A percentile compares a stretch with the other conserved stretches of the same genome.
These are phyloP conservation scores for Chrysanthemum lavandulifolium DNA, from an alignment of 129 eudicot species.

Conservation along the genomic window DNA sequence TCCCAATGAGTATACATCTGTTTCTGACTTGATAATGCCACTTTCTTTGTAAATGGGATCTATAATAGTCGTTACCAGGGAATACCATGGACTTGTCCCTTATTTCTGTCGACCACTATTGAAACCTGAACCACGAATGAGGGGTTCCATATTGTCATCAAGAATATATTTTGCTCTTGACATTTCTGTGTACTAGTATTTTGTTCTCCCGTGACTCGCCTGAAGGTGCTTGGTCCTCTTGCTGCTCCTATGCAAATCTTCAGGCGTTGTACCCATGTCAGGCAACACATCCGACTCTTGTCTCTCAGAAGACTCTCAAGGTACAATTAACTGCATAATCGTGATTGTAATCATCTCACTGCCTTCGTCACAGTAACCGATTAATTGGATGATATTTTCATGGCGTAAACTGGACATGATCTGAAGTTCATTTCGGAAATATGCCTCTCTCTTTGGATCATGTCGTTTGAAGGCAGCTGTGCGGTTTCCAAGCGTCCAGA, in stretches of 20 bases:
- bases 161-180: no score
- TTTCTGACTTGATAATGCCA: no score
- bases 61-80: no score
- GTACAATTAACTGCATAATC: not conserved
- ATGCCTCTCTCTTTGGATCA: no score
- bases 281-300: not conserved
- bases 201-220: not conserved
- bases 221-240: not conserved
- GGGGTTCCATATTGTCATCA: no score
- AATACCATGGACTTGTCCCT: no score
- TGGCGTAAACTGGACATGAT: not conserved
- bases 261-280: not conserved
- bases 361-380: not conserved
- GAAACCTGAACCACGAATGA: no score
- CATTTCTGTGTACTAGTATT: no score
- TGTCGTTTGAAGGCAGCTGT: not conserved
- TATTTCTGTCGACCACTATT: no score
- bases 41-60: no score
- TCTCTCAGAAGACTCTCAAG: not conserved
- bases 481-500: not conserved
- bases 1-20: no score
- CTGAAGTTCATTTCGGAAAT: not conserved
- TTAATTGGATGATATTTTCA: not conserved
- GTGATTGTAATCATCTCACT: not conserved
- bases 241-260: no score